phyloP scores from a whole-genome alignment of 345 rosid species.

The Aquilaria malaccensis region DNA sequence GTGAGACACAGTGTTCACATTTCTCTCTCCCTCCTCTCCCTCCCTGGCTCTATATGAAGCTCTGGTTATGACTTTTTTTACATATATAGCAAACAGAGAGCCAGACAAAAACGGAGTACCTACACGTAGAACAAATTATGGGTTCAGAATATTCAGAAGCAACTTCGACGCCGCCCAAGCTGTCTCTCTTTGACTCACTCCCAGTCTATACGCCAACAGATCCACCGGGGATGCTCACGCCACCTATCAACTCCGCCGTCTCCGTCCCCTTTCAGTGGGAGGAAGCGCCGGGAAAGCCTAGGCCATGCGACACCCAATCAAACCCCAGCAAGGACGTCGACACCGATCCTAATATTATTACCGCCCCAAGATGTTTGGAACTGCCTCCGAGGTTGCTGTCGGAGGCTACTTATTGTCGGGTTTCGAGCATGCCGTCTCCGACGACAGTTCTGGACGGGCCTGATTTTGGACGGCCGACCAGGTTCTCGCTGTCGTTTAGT shows the following conservation, averaged over 20 bases:
- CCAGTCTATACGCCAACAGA: slow-evolving; percentile 30
- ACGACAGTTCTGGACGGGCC: slow-evolving; percentile 55
- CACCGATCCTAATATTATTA: background rate
- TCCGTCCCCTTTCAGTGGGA: slow-evolving; percentile 89
- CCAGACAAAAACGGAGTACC: background rate
- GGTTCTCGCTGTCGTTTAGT: slow-evolving; percentile 23
- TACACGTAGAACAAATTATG: background rate
- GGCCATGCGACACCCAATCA: slow-evolving; percentile 16
- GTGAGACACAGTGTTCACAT: too few relatives aligned
- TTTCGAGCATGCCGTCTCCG: slow-evolving; percentile 37
- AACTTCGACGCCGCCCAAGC: slow-evolving; percentile 34
- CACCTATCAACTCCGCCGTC: slow-evolving; percentile 49
- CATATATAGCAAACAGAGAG: background rate
- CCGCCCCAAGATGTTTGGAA: slow-evolving; percentile 33
- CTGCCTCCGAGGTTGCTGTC: slow-evolving; percentile 62
- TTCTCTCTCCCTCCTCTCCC: background rate
- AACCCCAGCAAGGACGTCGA: slow-evolving; percentile 14
- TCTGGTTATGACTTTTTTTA: background rate
- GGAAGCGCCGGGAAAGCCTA: slow-evolving; percentile 89
- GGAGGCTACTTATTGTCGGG: slow-evolving; percentile 16
- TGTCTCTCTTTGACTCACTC: slow-evolving; percentile 40
- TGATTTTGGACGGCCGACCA: slow-evolving; percentile 22
- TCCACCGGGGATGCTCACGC: slow-evolving; percentile 41
- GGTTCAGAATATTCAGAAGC: too few relatives aligned
- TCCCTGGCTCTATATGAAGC: background rate